Base-by-base conservation (phyloP, 176 grass and related monocot genomes). In the Aechmea fasciata region DNA sequence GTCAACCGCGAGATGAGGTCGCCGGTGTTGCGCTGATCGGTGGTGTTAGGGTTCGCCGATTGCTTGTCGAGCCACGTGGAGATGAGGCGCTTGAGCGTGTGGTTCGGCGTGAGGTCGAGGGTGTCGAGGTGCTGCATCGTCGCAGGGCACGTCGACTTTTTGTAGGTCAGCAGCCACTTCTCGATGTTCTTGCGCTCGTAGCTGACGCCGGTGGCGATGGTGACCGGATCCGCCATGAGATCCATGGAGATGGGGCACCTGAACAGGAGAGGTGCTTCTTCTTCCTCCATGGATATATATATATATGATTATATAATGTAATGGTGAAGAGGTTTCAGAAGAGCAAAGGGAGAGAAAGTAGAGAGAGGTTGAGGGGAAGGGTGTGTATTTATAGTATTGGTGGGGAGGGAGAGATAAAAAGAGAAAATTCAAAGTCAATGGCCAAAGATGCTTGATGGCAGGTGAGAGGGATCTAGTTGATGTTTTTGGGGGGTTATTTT, bases 221-320 rank as follows among this genome's bases (percentile, higher is more conserved):
- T 96, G 48, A 96, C 85, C 41, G 91, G 91, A 51, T 96, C 91
- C 65, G 83, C 83, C 88, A 96, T 96, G 54, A 96, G 80, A 65
- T 96, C 91, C 88, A 96, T 80, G 61, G 91, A 91, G 69, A 96
- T 96, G 49, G 91, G 91, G 80, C 91, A 96, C 41, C 81, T 72
- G 73, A 88, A 88, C 50, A 91, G 70, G 52, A 75, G 51, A 5
- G 88, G 85, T 70, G 82, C 25, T 26, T 26, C 25, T 26, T 26
- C 25, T 26, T 26, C 62, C 7, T 87, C 85, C 69, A 54, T 71
- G 23, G 23, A 12, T n/a, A 53, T 9, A 49, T 55, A 12, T n/a
- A 53, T 9, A 49, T 55, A 10, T 10, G 11, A 55, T 11, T 19
- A 26, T 26, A 26, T 26, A 26, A 24, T 26, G 25, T 26, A 26